Evolutionary conservation across 116 monocot genomes (phyloP), one percentile per base, ranked within the genome.

Genomic region (Iris pallida): DNA sequence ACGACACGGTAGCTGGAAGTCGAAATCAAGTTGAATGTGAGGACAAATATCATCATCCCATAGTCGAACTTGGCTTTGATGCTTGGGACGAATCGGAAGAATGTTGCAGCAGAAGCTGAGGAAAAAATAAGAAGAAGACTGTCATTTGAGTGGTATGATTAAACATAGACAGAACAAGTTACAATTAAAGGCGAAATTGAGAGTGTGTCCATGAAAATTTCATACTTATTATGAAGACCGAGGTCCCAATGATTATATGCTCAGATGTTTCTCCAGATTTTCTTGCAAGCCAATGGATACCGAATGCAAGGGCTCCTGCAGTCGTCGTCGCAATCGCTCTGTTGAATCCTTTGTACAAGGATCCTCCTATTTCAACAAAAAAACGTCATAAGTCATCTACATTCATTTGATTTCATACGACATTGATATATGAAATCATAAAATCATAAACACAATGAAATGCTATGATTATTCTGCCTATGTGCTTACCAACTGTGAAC

Each of bases 311-410:
- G 16, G 61, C 11, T 6, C 73, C 77, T 4, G 82, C 82, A 12
- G 43, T 72, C 30, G 61, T 47, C 5, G 77, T 82, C 2, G 82
- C 82, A 0, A 46, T 47, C 46, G 66, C 60, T 61, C 77, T 65
- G 74, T 82, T 82, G n/a, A 82, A 47, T 20, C 77, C 77, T 62
- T 82, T 82, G 70, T 74, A 77, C 65, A 82, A 20, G 69, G 68
- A 52, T 43, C 77, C 82, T 47, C 82, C 82, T 82, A 14, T 40
- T 16, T 42, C 1, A 13, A 6, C 14, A 6, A 43, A 11, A 1
- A n/a, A 9, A 7, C 0, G 13, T 48, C 47, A 48, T 5, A 48
- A 48, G 7, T 48, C 7, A 5, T 48, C 5, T 48, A 48, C 7
- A 48, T 48, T 6, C 9, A 48, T 48, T n/a, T n/a, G n/a, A n/a